Conservation (phyloP, 768 basidiomycete genomes). For the Rhodotorula kratochvilovae region DNA sequence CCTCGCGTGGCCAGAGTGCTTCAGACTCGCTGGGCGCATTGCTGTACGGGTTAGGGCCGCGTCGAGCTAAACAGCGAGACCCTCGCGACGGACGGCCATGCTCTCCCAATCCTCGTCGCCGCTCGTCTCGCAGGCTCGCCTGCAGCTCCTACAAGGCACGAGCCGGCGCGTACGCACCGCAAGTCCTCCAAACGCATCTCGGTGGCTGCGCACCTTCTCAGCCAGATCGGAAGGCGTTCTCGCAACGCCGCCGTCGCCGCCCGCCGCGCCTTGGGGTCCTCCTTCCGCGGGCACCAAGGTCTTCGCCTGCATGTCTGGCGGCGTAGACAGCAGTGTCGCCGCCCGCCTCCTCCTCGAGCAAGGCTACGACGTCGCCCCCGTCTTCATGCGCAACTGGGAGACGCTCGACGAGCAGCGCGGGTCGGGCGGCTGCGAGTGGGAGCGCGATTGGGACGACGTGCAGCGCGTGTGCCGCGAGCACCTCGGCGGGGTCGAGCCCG, state of each 20-base stretch:
- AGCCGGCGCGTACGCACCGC: too few relatives aligned
- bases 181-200: neutral
- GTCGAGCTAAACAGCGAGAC: too few relatives aligned
- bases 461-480: conserved; percentile 64
- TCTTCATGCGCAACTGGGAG: conserved; percentile 97
- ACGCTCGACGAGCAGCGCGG: conserved; percentile 72
- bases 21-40: too few relatives aligned
- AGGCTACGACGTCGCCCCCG: conserved; percentile 56
- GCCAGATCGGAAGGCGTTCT: neutral
- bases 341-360: conserved; percentile 69
- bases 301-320: conserved; percentile 88
- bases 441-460: conserved; percentile 90
- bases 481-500: conserved; percentile 66
- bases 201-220: neutral
- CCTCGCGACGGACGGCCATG: neutral
- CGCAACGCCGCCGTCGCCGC: neutral
- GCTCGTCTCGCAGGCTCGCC: neutral
- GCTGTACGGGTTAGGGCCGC: too few relatives aligned
- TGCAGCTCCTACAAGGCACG: neutral
- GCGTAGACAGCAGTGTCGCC: conserved; percentile 87
- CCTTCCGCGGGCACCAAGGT: conserved; percentile 50
- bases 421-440: conserved; percentile 88
- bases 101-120: neutral
- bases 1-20: too few relatives aligned
- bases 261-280: neutral